These are phyloP conservation scores for Asclepias syriaca DNA, from an alignment of 257 asterid genomes.

Conservation along the genomic window DNA sequence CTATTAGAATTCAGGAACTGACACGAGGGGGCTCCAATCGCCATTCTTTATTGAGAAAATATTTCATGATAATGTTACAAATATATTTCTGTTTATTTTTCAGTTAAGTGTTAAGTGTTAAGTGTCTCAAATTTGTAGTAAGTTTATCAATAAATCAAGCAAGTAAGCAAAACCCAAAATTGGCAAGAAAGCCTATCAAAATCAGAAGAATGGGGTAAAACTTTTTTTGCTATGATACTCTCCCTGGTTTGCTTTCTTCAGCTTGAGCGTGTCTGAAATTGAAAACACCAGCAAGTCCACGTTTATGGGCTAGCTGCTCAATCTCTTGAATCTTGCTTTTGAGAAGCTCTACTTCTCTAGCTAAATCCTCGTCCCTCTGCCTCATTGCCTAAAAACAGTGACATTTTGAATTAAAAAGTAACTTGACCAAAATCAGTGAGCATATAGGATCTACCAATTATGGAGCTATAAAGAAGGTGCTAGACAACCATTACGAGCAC, in stretches of 20 bases:
- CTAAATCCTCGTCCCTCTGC: slow-evolving; percentile 35
- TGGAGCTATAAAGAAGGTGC: slow-evolving; percentile 1
- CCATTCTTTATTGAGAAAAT: not conserved
- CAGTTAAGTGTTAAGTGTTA: not conserved
- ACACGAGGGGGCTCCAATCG: not conserved
- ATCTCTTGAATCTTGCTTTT: slow-evolving; percentile 34
- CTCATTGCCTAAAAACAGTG: slow-evolving; percentile 29
- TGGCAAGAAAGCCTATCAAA: not conserved
- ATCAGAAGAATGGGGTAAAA: slow-evolving; percentile 18
- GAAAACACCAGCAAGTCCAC: slow-evolving; percentile 40
- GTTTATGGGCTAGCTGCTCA: slow-evolving; percentile 37
- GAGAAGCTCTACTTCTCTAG: slow-evolving; percentile 30
- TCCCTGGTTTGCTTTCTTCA: slow-evolving; percentile 22
- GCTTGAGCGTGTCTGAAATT: slow-evolving; percentile 22
- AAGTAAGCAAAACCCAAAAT: not conserved
- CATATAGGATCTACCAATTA: not conserved
- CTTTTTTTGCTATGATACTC: not conserved
- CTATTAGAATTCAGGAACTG: not conserved
- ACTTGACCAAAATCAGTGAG: not conserved
- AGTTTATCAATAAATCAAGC: not conserved
- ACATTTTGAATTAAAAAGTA: not conserved
- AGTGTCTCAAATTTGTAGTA: not conserved
- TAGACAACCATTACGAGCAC: not conserved
- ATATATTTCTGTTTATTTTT: not conserved
- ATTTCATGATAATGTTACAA: not conserved